phyloP scores from a whole-genome alignment of 768 basidiomycete species.

The Auricularia sp. region DNA sequence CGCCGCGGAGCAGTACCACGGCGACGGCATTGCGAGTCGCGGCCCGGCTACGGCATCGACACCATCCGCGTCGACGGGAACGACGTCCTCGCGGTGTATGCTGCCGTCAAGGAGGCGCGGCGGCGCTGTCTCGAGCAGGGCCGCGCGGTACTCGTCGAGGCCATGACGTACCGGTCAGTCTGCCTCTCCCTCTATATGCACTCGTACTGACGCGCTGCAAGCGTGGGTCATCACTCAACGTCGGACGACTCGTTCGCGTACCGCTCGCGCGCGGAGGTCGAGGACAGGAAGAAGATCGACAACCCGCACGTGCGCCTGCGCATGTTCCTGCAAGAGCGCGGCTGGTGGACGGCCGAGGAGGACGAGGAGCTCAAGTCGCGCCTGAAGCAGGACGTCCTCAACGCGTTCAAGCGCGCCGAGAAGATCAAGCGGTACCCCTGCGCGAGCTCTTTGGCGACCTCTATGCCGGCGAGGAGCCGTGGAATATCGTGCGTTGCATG shows the following conservation, averaged over 20 bases:
- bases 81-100: conserved; percentile 75
- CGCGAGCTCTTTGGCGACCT: conserved; percentile 78
- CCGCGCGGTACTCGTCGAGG: conserved; percentile 75
- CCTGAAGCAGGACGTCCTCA: conserved; percentile 64
- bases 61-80: conserved; percentile 92
- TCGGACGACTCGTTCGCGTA: conserved; percentile 96
- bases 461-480: conserved; percentile 75
- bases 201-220: conserved; percentile 16
- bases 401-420: conserved; percentile 71
- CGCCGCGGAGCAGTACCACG: conserved; percentile 79
- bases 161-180: conserved; percentile 77
- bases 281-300: conserved; percentile 83
- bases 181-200: background rate
- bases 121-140: conserved; percentile 63
- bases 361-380: conserved; percentile 62
- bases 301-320: conserved; percentile 81
- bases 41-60: conserved; percentile 86
- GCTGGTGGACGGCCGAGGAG: conserved; percentile 74
- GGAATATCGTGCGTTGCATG: conserved; percentile 56
- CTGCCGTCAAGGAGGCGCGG: conserved; percentile 62
- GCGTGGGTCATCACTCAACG: conserved; percentile 89
- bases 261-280: conserved; percentile 78
- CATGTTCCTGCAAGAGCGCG: conserved; percentile 68
- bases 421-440: conserved; percentile 56
- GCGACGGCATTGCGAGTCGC: conserved; percentile 86